Evolutionary conservation across 2,329 filamentous ascomycete species (phyloP).

Genomic region (Colletotrichum cuscutae): DNA sequence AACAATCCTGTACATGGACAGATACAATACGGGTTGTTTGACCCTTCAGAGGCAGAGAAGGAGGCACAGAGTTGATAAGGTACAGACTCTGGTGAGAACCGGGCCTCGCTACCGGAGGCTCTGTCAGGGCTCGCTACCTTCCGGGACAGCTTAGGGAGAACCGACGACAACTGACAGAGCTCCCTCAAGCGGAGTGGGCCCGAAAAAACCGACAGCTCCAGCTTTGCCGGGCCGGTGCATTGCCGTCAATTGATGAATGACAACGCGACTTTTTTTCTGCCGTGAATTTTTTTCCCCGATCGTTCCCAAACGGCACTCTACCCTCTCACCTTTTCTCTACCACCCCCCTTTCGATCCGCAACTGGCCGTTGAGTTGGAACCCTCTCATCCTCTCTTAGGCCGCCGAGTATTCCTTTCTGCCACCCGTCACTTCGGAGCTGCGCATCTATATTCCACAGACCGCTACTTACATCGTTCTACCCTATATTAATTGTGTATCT

Average conservation of each 20-base stretch:
- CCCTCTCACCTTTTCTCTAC: not conserved
- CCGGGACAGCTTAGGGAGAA: not conserved
- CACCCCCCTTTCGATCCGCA: not conserved
- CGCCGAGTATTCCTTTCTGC: not conserved
- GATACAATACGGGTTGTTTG: too few relatives aligned
- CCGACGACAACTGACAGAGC: constrained; percentile 1
- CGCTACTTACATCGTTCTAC: constrained; percentile 12
- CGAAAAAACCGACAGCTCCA: constrained; percentile 31
- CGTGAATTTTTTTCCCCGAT: constrained; percentile 24
- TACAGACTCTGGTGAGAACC: too few relatives aligned
- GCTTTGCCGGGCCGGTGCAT: constrained; percentile 31
- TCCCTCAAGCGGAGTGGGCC: constrained; percentile 21
- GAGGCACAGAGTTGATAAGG: too few relatives aligned
- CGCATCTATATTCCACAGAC: constrained; percentile 5
- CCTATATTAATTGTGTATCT: constrained; percentile 19
- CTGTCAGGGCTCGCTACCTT: too few relatives aligned
- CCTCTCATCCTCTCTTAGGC: constrained; percentile 4
- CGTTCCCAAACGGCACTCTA: not conserved
- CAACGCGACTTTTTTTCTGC: constrained; percentile 27
- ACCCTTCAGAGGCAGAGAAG: too few relatives aligned
- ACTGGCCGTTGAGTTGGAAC: constrained; percentile 14
- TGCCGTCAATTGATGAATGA: constrained; percentile 34
- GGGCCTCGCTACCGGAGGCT: not conserved
- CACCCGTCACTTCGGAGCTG: constrained; percentile 7
- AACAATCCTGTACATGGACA: too few relatives aligned